Conservation (phyloP, 306 rosid genomes). For the Oemleria cerasiformis region DNA sequence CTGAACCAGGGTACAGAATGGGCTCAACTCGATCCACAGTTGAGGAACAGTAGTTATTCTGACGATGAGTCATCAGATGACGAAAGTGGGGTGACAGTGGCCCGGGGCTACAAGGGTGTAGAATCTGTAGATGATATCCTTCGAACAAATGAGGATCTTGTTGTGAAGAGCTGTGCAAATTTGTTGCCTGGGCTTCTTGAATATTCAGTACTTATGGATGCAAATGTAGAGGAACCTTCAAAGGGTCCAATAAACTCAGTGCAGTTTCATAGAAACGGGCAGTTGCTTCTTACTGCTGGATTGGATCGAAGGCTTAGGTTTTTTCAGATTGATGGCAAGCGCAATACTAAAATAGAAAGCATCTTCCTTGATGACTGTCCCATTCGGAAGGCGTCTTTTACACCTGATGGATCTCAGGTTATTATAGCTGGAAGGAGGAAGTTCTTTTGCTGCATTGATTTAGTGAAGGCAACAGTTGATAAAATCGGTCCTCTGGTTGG, state of each 20-base stretch:
- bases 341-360: conserved; percentile 80
- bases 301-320: conserved; percentile 73
- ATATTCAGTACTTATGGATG: conserved; percentile 68
- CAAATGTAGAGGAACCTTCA: conserved; percentile 70
- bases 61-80: conserved; percentile 72
- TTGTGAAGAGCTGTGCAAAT: conserved; percentile 59
- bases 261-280: conserved; percentile 81
- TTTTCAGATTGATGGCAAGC: conserved; percentile 85
- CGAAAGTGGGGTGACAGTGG: conserved; percentile 43
- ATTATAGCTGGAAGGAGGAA: conserved; percentile 79
- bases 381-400: conserved; percentile 66
- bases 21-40: conserved; percentile 55
- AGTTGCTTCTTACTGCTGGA: conserved; percentile 79
- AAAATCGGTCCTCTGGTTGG: conserved; percentile 88
- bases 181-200: conserved; percentile 74
- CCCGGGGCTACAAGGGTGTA: conserved; percentile 44
- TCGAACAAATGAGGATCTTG: conserved; percentile 69
- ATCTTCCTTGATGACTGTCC: conserved; percentile 85
- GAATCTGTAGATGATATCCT: conserved; percentile 57
- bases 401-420: conserved; percentile 91
- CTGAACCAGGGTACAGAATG: conserved; percentile 80
- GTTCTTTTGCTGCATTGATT: conserved; percentile 71
- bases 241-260: conserved; percentile 67
- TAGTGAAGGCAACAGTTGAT: conserved; percentile 73
- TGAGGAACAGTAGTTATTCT: conserved; percentile 30